These are phyloP conservation scores for Boletus rubescentipes DNA, from an alignment of 768 basidiomycete species.

Conservation along the genomic window DNA sequence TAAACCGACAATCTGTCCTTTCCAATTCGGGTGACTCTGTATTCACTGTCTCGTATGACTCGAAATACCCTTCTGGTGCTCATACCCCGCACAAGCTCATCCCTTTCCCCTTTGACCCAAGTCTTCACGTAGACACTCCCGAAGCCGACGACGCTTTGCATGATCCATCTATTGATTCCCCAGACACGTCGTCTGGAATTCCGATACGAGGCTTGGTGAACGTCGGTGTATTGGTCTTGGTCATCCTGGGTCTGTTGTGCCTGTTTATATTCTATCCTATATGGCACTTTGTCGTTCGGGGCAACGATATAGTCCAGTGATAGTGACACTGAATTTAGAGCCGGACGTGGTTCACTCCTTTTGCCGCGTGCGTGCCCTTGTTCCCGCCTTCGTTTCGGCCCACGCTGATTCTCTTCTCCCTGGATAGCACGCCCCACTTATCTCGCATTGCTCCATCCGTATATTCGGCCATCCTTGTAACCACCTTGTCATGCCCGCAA, in stretches of 20 bases:
- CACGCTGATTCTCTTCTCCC: background rate
- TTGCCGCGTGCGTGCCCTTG: constrained; percentile 9
- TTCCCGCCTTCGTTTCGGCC: background rate
- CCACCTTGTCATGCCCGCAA: background rate
- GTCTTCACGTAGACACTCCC: constrained; percentile 49
- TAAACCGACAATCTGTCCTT: constrained; percentile 42
- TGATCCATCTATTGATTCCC: constrained; percentile 45
- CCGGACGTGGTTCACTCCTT: background rate
- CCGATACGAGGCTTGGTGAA: constrained; percentile 61
- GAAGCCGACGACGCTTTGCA: constrained; percentile 81
- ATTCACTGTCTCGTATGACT: constrained; percentile 50
- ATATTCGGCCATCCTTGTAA: background rate
- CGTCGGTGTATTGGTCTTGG: constrained; percentile 60
- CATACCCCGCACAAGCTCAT: constrained; percentile 42
- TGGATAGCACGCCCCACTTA: background rate
- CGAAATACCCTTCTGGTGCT: constrained; percentile 60
- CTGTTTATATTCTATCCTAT: constrained; percentile 88
- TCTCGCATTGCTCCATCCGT: constrained; percentile 9
- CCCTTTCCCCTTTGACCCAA: constrained; percentile 72
- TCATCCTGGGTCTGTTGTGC: constrained; percentile 59
- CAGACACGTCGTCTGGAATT: constrained; percentile 26
- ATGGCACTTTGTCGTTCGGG: constrained; percentile 29
- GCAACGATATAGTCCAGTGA: constrained; percentile 8
- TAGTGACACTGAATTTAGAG: constrained; percentile 4
- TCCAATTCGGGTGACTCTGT: constrained; percentile 55